Evolutionary conservation across 805 yeast genomes (phyloP).

Genomic region (Pichia manshurica): DNA sequence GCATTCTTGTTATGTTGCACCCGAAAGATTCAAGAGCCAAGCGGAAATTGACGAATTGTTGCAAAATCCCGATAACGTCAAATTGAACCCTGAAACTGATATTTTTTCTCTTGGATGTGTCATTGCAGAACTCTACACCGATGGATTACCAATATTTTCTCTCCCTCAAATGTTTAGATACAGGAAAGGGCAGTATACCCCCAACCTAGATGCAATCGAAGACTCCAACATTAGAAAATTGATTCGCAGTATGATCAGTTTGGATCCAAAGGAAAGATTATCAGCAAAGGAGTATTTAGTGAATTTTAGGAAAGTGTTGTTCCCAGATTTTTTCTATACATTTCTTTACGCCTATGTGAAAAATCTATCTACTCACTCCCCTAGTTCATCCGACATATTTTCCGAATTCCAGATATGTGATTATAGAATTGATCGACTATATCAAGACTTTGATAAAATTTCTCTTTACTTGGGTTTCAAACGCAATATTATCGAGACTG

Average conservation of each 20-base stretch:
- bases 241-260: slow-evolving; percentile 55
- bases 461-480: slow-evolving; percentile 36
- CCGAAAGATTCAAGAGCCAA: slow-evolving; percentile 65
- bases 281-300: slow-evolving; percentile 49
- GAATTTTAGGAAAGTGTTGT: slow-evolving; percentile 44
- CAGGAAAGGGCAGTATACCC: slow-evolving; percentile 59
- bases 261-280: slow-evolving; percentile 57
- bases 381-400: not conserved
- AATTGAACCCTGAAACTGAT: slow-evolving; percentile 65
- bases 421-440: slow-evolving; percentile 53
- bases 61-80: slow-evolving; percentile 17
- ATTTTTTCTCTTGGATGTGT: slow-evolving; percentile 80
- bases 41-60: slow-evolving; percentile 19
- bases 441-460: slow-evolving; percentile 50
- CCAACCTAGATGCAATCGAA: slow-evolving; percentile 53
- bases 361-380: slow-evolving; percentile 27
- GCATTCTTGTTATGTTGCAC: slow-evolving; percentile 86
- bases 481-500: slow-evolving; percentile 17
- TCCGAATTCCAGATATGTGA: slow-evolving; percentile 39
- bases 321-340: slow-evolving; percentile 64
- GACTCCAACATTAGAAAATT: slow-evolving; percentile 47
- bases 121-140: slow-evolving; percentile 80
- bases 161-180: slow-evolving; percentile 83
- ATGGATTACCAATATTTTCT: slow-evolving; percentile 82
- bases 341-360: slow-evolving; percentile 67